Conservation (phyloP, 2,329 filamentous ascomycete genomes). For the Botrytis medusae region DNA sequence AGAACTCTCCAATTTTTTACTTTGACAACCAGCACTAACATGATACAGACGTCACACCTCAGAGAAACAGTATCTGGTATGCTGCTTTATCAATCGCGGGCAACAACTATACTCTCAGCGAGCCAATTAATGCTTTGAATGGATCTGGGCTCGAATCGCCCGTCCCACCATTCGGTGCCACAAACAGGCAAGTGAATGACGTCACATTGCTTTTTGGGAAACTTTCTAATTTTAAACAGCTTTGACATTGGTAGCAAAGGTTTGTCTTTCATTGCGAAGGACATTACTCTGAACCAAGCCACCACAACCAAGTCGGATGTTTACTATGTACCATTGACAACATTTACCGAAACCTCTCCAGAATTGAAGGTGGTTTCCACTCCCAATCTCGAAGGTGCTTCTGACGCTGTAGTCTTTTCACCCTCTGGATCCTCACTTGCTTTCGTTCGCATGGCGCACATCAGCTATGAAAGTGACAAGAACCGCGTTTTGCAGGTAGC, state of each 20-base stretch:
- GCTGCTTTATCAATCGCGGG: conserved; percentile 26
- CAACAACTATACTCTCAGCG: conserved; percentile 30
- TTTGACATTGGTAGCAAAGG: conserved; percentile 30
- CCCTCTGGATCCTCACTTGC: conserved; percentile 66
- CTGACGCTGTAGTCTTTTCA: conserved; percentile 60
- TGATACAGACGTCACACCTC: conserved; percentile 26
- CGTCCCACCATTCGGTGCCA: conserved; percentile 28
- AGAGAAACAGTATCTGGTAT: conserved; percentile 35
- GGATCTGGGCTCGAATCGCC: conserved; percentile 34
- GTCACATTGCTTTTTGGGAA: not conserved
- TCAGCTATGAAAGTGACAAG: conserved; percentile 78
- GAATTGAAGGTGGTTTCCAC: conserved; percentile 27
- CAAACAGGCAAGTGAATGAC: conserved; percentile 27
- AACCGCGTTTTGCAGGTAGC: conserved; percentile 63
- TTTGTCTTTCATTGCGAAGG: conserved; percentile 31
- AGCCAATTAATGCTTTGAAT: conserved; percentile 33
- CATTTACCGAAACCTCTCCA: conserved; percentile 27
- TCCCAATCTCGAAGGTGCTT: conserved; percentile 32
- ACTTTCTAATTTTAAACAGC: conserved; percentile 18
- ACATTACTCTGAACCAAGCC: conserved; percentile 28
- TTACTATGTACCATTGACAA: conserved; percentile 32
- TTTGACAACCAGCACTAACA: not conserved
- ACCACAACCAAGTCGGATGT: conserved; percentile 32
- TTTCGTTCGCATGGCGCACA: conserved; percentile 73
- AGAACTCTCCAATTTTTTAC: not conserved